These are phyloP conservation scores for Chalciporus pseudorubinellus DNA, from an alignment of 768 basidiomycete species.

Conservation along the genomic window DNA sequence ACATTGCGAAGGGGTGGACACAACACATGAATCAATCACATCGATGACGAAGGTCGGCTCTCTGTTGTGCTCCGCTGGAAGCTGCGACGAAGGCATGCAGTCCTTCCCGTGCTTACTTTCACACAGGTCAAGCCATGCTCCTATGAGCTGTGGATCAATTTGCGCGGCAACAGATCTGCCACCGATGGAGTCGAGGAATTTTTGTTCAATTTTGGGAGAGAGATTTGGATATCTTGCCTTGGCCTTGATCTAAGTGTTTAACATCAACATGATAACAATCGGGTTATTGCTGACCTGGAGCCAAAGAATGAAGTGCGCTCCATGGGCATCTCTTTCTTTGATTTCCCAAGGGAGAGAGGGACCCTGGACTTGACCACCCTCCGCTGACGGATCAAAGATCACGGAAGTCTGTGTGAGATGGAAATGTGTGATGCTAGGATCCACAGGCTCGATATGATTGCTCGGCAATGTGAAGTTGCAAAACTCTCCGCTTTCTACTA, in stretches of 20 bases:
- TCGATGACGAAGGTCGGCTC: slow-evolving; percentile 16
- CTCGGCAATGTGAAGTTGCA: slow-evolving; percentile 8
- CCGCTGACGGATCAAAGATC: neutral
- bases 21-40: slow-evolving; percentile 15
- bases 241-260: slow-evolving; percentile 1
- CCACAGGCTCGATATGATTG: neutral
- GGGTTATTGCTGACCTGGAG: slow-evolving; percentile 1
- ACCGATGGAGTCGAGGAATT: slow-evolving; percentile 2
- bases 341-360: slow-evolving; percentile 12
- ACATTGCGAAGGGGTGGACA: slow-evolving; percentile 15
- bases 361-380: neutral
- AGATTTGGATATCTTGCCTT: too few species aligned
- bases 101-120: slow-evolving; percentile 10
- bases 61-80: neutral
- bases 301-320: slow-evolving; percentile 1
- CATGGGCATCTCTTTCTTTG: neutral
- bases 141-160: slow-evolving; percentile 8
- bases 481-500: neutral
- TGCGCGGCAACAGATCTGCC: slow-evolving; percentile 8
- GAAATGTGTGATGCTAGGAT: slow-evolving; percentile 11
- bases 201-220: neutral
- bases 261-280: neutral
- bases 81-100: slow-evolving; percentile 5
- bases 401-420: slow-evolving; percentile 12
- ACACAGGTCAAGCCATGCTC: slow-evolving; percentile 12